Evolutionary conservation across 768 basidiomycete species (phyloP).

Genomic region (Leccinum incarnatum): DNA sequence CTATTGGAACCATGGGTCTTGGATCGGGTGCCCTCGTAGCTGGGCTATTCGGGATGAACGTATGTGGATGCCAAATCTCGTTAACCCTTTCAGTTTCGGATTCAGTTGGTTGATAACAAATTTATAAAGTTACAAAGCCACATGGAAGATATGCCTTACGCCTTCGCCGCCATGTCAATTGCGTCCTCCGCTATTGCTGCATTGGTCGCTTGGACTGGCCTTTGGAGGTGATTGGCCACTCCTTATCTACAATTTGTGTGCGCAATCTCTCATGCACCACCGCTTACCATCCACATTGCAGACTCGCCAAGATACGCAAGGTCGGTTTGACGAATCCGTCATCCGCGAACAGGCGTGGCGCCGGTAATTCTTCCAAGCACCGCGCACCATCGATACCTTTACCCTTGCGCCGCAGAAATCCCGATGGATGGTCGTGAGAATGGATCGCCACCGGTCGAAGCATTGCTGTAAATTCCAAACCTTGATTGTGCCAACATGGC

Average conservation of each 20-base stretch:
- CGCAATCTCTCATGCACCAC: constrained; percentile 3
- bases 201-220: constrained; percentile 61
- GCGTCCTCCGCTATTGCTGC: constrained; percentile 57
- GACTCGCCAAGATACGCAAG: constrained; percentile 47
- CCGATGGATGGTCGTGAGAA: constrained; percentile 41
- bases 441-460: not conserved
- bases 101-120: constrained; percentile 21
- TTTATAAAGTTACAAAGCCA: constrained; percentile 64
- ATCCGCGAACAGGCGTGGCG: constrained; percentile 14
- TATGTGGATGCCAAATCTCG: constrained; percentile 39
- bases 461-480: not conserved
- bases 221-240: constrained; percentile 48
- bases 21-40: constrained; percentile 88
- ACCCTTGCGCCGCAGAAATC: constrained; percentile 38
- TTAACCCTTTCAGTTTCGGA: constrained; percentile 22
- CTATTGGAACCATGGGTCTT: constrained; percentile 92
- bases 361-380: constrained; percentile 14
- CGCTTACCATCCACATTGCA: constrained; percentile 12
- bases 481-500: not conserved
- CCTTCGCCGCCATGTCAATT: constrained; percentile 66
- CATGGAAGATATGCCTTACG: constrained; percentile 69
- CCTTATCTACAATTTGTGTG: constrained; percentile 14
- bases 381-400: constrained; percentile 36
- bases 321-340: constrained; percentile 39
- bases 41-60: constrained; percentile 96